Evolutionary conservation across 495 filamentous ascomycete genomes (phyloP), one percentile per base, ranked within the genome.

Genomic region (Pseudomonodictys pantanalensis): DNA sequence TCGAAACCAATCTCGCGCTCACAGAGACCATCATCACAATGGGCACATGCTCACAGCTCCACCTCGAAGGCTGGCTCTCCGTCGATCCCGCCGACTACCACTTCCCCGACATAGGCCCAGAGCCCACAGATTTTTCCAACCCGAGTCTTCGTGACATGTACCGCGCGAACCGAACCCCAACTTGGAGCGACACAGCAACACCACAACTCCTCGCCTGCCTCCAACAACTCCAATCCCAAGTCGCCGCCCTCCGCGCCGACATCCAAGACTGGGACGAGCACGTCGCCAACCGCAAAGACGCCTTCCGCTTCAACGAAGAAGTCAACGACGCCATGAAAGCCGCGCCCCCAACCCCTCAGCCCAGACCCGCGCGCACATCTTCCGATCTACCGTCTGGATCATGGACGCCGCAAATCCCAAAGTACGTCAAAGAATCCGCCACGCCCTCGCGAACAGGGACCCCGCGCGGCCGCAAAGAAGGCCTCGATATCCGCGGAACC

Each of bases 51-150:
- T 84, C 89, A 15, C 87, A 86, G 45, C 86, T 95, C 67, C 81
- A 84, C 4, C 77, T 97, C 1, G 91, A 97, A 68, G 85, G 86
- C 12, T 97, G 95, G 93, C 79, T 97, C n/a, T 74, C 92, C 10
- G 83, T 90, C 17, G 83, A 89, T 59, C 87, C 90, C 0, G 69
- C 77, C 18, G 75, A 76, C 50, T 87, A 88, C 69, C 60, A 75
- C 64, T 66, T 83, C 30, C 68, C 73, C n/a, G 70, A 68, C 51
- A 17, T 33, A 7, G 61, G 64, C 20, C 56, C 28, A 20, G 64
- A 56, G 45, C 62, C 54, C 10, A 32, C 54, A 25, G 8, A 60
- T 4, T 59, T 56, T 44, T 46, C 42, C 15, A 49, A 54, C 23
- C 46, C 60, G 26, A 29, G 32, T 46, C 44, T 53, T 24, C 42